Evolutionary conservation across 1,139 yeast species (phyloP).

Genomic region (Tardiomyces depauwii): DNA sequence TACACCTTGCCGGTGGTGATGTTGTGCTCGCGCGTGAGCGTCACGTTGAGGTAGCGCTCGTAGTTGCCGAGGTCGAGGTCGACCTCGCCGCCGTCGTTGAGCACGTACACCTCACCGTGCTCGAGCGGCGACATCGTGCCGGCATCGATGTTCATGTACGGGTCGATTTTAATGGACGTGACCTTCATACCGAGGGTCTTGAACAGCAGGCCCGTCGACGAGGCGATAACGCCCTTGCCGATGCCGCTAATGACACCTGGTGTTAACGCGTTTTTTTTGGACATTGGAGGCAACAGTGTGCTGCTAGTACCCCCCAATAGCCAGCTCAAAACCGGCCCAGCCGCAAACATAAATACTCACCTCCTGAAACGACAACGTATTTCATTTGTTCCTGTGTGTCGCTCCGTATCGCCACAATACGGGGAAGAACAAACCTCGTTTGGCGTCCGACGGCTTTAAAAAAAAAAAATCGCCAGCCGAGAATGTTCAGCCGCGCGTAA

Average conservation of each 20-base stretch:
- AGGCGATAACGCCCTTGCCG: constrained; percentile 74
- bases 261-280: neutral
- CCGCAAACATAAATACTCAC: constrained; percentile 20
- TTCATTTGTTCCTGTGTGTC: constrained; percentile 44
- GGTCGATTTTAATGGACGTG: constrained; percentile 95
- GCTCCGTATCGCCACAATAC: neutral
- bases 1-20: constrained; percentile 97
- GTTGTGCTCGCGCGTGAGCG: constrained; percentile 87
- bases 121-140: constrained; percentile 99
- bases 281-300: neutral
- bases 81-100: constrained; percentile 98
- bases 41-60: constrained; percentile 89
- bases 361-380: constrained; percentile 98
- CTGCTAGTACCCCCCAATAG: neutral
- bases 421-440: constrained; percentile 1
- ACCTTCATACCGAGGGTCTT: constrained; percentile 92
- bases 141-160: constrained; percentile 98
- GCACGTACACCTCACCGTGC: constrained; percentile 97
- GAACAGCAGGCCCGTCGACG: constrained; percentile 89
- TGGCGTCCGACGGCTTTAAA: neutral
- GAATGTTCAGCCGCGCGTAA: neutral
- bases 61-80: constrained; percentile 97
- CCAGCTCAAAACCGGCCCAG: neutral
- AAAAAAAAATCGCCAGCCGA: neutral
- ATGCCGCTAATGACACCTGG: constrained; percentile 96